Evolutionary conservation across 2,329 filamentous ascomycete species (phyloP).

Genomic region (Sarocladiaceae sp.): DNA sequence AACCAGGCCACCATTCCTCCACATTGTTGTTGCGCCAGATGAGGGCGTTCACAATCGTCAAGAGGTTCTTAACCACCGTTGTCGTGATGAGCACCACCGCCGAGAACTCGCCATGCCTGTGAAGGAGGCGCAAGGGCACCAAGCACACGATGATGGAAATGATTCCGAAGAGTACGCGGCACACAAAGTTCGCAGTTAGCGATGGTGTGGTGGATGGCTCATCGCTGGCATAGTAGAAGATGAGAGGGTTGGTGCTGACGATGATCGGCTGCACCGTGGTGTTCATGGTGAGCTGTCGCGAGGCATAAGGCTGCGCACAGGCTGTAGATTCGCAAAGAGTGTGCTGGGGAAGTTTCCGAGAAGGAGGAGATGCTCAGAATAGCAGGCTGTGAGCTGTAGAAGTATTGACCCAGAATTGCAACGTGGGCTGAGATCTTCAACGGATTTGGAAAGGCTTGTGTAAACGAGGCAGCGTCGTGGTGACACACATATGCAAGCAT

Average conservation of each 20-base stretch:
- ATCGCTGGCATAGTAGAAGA: slow-evolving; percentile 16
- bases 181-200: slow-evolving; percentile 39
- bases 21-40: slow-evolving; percentile 49
- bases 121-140: slow-evolving; percentile 45
- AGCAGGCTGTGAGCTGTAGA: too few species aligned
- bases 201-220: slow-evolving; percentile 21
- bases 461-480: not conserved
- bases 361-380: too few species aligned
- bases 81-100: slow-evolving; percentile 42
- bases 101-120: slow-evolving; percentile 47
- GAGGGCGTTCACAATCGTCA: slow-evolving; percentile 42
- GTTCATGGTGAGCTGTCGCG: not conserved
- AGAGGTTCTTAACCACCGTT: slow-evolving; percentile 39
- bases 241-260: slow-evolving; percentile 16
- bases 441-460: slow-evolving; percentile 1
- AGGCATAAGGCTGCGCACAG: not conserved
- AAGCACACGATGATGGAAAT: slow-evolving; percentile 39
- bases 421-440: slow-evolving; percentile 1
- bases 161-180: slow-evolving; percentile 40
- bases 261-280: slow-evolving; percentile 10
- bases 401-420: too few species aligned
- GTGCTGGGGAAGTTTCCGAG: too few species aligned
- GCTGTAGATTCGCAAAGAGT: too few species aligned
- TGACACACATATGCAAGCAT: slow-evolving; percentile 4
- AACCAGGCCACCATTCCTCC: slow-evolving; percentile 42